Percentiles rank a stretch among this genome's conserved stretches.
Conservation (phyloP, 1,139 yeast genomes). For the Kodamaea ohmeri region DNA sequence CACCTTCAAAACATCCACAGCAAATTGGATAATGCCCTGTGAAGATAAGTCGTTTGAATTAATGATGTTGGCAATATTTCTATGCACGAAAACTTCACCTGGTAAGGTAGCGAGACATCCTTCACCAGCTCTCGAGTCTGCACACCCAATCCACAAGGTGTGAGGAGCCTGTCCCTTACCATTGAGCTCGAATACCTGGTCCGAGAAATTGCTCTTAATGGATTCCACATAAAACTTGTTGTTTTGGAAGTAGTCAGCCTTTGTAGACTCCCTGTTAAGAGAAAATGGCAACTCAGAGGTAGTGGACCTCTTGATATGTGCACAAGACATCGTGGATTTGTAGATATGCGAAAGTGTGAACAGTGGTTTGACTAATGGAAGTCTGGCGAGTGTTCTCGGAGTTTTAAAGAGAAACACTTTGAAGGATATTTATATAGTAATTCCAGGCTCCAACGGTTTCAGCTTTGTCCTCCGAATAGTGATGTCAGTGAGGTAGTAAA, state of each 20-base stretch:
- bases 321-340: constrained; percentile 6
- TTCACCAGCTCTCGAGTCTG: constrained; percentile 91
- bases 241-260: constrained; percentile 64
- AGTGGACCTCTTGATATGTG: constrained; percentile 1
- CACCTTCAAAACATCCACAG: constrained; percentile 83
- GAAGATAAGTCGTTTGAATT: constrained; percentile 70
- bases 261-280: constrained; percentile 52
- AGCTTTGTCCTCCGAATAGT: not conserved
- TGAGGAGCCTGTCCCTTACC: constrained; percentile 90
- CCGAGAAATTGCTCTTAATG: constrained; percentile 58
- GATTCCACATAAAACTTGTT: constrained; percentile 68
- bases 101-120: constrained; percentile 76
- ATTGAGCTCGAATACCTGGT: constrained; percentile 60
- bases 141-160: constrained; percentile 94
- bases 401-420: not conserved
- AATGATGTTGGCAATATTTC: constrained; percentile 87
- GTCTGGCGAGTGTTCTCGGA: constrained; percentile 5
- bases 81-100: constrained; percentile 91
- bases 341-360: not conserved
- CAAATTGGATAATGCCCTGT: constrained; percentile 85
- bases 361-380: not conserved
- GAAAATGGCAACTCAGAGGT: constrained; percentile 48
- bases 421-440: not conserved
- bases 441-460: not conserved
- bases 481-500: not conserved